Evolutionary conservation across 2,329 filamentous ascomycete species (phyloP).

Genomic region (Cladosporium sp.): DNA sequence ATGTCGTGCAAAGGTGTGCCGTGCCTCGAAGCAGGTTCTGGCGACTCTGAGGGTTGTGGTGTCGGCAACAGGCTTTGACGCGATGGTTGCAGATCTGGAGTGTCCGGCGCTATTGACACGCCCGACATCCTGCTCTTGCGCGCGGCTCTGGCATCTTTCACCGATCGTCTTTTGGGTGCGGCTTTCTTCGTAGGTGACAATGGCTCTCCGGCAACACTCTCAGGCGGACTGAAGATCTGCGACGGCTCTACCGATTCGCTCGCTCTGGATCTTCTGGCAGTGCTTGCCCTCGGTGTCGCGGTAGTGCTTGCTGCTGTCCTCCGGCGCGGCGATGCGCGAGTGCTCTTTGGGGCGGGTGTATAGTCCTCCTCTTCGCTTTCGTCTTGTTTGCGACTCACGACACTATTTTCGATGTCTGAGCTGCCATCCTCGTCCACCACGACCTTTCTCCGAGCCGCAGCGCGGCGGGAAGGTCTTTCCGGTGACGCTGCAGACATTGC

Average conservation of each 20-base stretch:
- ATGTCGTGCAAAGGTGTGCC: conserved; percentile 66
- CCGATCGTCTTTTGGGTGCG: conserved; percentile 58
- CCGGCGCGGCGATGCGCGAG: conserved; percentile 52
- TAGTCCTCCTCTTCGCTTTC: conserved; percentile 68
- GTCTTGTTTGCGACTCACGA: conserved; percentile 44
- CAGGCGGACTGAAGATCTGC: conserved; percentile 53
- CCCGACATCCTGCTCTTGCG: conserved; percentile 34
- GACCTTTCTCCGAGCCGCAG: conserved; percentile 60
- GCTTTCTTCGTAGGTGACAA: conserved; percentile 52
- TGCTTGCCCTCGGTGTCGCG: conserved; percentile 40
- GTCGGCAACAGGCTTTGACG: conserved; percentile 38
- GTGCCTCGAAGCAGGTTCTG: conserved; percentile 33
- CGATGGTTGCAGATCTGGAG: conserved; percentile 29
- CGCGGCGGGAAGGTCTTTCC: conserved; percentile 54
- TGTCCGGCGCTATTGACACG: conserved; percentile 33
- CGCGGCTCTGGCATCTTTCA: conserved; percentile 46
- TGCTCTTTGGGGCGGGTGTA: conserved; percentile 62
- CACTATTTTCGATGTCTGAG: conserved; percentile 51
- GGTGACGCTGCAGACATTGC: conserved; percentile 25
- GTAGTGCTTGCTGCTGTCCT: conserved; percentile 43
- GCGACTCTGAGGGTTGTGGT: conserved; percentile 41
- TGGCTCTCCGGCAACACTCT: conserved; percentile 45
- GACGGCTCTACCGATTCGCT: conserved; percentile 51
- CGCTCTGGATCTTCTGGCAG: conserved; percentile 42
- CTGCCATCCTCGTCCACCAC: conserved; percentile 66